These are phyloP conservation scores for Shiraia bambusicola DNA, from an alignment of 2,329 filamentous ascomycete species.

Conservation along the genomic window DNA sequence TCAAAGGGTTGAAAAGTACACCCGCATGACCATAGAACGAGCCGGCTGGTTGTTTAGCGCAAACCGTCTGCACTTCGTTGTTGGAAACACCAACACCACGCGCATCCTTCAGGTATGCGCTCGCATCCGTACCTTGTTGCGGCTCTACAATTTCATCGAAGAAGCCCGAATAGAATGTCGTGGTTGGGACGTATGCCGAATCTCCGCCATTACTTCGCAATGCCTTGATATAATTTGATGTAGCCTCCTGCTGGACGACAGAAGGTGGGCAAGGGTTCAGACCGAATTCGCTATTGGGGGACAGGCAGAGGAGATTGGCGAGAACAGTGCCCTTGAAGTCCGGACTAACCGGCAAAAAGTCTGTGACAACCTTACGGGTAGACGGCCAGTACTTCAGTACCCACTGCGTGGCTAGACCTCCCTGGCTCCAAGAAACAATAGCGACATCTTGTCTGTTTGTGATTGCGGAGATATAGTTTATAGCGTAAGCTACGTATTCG, in stretches of 20 bases:
- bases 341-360: slow-evolving; percentile 56
- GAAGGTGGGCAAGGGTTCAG: slow-evolving; percentile 38
- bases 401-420: slow-evolving; percentile 58
- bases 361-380: slow-evolving; percentile 47
- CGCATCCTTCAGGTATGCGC: slow-evolving; percentile 48
- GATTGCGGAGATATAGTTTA: slow-evolving; percentile 56
- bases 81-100: slow-evolving; percentile 53
- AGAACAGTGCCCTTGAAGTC: slow-evolving; percentile 55
- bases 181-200: slow-evolving; percentile 58
- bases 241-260: slow-evolving; percentile 53
- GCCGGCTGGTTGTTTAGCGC: slow-evolving; percentile 45
- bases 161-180: slow-evolving; percentile 53
- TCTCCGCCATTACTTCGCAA: slow-evolving; percentile 51
- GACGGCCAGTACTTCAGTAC: slow-evolving; percentile 60
- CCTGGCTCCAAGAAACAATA: slow-evolving; percentile 59
- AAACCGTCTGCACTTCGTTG: slow-evolving; percentile 52
- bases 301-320: slow-evolving; percentile 32
- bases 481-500: slow-evolving; percentile 60
- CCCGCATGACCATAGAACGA: slow-evolving; percentile 54
- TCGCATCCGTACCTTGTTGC: slow-evolving; percentile 50
- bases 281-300: slow-evolving; percentile 25
- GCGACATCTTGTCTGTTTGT: slow-evolving; percentile 21
- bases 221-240: slow-evolving; percentile 47
- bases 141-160: slow-evolving; percentile 57
- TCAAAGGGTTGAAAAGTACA: slow-evolving; percentile 53